Evolutionary conservation across 2,329 filamentous ascomycete genomes (phyloP), one percentile per base, ranked within the genome.

Genomic region (Ascosphaera pollenicola): DNA sequence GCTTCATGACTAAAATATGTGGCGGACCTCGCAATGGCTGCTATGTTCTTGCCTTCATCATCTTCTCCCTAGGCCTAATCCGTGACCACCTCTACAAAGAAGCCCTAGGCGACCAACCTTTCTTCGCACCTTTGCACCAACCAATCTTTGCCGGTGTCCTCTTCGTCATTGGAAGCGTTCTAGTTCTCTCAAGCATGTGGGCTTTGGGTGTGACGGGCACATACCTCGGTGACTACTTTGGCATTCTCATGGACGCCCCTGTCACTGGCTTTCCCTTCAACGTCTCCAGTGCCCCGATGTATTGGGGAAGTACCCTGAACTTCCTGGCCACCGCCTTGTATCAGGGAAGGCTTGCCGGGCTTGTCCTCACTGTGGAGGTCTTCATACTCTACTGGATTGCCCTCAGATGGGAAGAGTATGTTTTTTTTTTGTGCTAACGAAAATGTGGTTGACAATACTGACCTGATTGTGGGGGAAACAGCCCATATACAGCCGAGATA

Each of bases 141-240:
- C 64, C 70, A 11, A 71, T 72, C 46, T 57, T 76, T 15, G 82
- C 80, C 34, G 77, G 76, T 45, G 69, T 63, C 3, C 70, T 95
- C 40, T 70, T 95, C 49, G 66, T 68, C 19, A 54, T 63, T 30
- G 89, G 89, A 42, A 94, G 93, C 58, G 59, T 78, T 39, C 73
- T 98, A 28, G 89, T 98, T 38, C 51, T 95, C 38, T 77, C 78
- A 26, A 89, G 80, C 44, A 95, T 92, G 61, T 94, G 75, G 74
- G 79, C 76, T 26, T 73, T 98, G 32, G 89, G 89, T 42, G 73
- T 98, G 51, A 94, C 84, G 1, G 89, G 89, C 45, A 98, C 89
- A 30, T 98, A 94, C 56, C 67, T 98, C 28, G 89, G 89, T 49
- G 89, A 98, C 64, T 98, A 98, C 67, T 98, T 95, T 55, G 89